Evolutionary conservation across 169 alveolate species (phyloP).

Genomic region (Plasmodium sp.): DNA sequence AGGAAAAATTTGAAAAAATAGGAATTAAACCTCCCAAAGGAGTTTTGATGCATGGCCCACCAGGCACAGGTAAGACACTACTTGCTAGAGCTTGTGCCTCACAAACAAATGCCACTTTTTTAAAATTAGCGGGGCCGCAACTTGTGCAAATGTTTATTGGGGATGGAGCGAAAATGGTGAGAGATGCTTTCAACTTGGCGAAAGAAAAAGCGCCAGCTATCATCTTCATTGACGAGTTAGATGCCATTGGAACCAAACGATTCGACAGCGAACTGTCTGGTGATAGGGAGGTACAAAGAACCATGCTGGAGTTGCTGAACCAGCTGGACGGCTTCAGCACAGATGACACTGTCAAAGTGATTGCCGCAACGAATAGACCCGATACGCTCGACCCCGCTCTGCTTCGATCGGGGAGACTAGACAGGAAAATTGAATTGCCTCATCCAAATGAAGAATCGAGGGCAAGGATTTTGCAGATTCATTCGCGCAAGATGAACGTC

Average conservation of each 20-base stretch:
- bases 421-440: conserved; percentile 99
- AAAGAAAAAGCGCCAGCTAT: conserved; percentile 99
- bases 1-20: conserved; percentile 97
- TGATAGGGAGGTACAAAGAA: conserved; percentile 99
- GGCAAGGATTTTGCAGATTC: conserved; percentile 97
- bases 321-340: conserved; percentile 96
- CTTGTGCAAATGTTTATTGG: conserved; percentile 99
- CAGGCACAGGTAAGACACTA: conserved; percentile 97
- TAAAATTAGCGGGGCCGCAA: conserved; percentile 99
- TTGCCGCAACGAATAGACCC: conserved; percentile 99
- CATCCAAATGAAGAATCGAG: conserved; percentile 98
- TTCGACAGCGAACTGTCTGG: conserved; percentile 97
- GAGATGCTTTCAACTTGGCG: conserved; percentile 99
- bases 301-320: conserved; percentile 98
- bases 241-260: conserved; percentile 98
- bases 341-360: conserved; percentile 93
- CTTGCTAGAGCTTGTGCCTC: conserved; percentile 98
- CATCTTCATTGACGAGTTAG: conserved; percentile 98
- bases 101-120: conserved; percentile 97
- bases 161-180: conserved; percentile 99
- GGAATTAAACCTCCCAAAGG: conserved; percentile 99
- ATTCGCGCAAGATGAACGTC: conserved; percentile 98
- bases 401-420: conserved; percentile 99
- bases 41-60: conserved; percentile 99
- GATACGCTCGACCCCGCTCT: conserved; percentile 99